Percentiles rank a stretch among this genome's conserved stretches.
These are phyloP conservation scores for Naganishia vishniacii DNA, from an alignment of 768 basidiomycete species.

Conservation along the genomic window DNA sequence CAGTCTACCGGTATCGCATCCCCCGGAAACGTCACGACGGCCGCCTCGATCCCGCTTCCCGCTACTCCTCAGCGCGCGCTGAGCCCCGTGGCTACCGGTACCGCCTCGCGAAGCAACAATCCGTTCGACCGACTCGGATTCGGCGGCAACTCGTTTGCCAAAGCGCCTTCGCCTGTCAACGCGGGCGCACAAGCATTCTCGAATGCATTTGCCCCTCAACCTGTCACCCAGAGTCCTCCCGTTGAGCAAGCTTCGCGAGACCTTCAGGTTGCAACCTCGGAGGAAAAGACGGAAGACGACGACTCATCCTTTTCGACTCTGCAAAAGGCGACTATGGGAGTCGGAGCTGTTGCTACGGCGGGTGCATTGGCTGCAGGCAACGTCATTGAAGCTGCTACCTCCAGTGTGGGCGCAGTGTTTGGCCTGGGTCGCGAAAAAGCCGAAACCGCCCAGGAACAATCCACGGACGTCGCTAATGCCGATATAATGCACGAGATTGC, in stretches of 20 bases:
- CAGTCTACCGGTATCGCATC: slow-evolving; percentile 10
- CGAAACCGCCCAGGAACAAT: background rate
- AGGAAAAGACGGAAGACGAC: background rate
- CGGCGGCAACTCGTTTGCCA: slow-evolving; percentile 15
- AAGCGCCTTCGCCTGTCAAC: slow-evolving; percentile 4
- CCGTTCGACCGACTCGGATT: slow-evolving; percentile 71
- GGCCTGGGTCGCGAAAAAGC: slow-evolving; percentile 31
- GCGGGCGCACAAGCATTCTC: background rate
- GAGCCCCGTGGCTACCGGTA: slow-evolving; percentile 54
- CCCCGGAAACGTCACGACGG: slow-evolving; percentile 49
- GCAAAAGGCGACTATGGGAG: slow-evolving; percentile 25
- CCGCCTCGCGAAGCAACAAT: slow-evolving; percentile 62
- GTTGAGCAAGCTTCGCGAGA: background rate
- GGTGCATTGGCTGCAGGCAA: slow-evolving; percentile 21
- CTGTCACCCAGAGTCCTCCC: background rate
- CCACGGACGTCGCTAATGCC: slow-evolving; percentile 24
- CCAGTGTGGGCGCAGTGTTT: slow-evolving; percentile 37
- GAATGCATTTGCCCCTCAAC: background rate
- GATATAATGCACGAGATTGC: slow-evolving; percentile 31
- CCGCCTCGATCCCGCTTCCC: slow-evolving; percentile 69
- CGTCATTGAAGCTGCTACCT: slow-evolving; percentile 27
- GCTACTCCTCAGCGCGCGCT: slow-evolving; percentile 59
- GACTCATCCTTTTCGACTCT: slow-evolving; percentile 17
- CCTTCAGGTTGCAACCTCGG: background rate
- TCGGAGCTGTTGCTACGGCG: slow-evolving; percentile 27